Conservation (phyloP, 371 early-diverging fungal genomes). For the Coemansia sp. region DNA sequence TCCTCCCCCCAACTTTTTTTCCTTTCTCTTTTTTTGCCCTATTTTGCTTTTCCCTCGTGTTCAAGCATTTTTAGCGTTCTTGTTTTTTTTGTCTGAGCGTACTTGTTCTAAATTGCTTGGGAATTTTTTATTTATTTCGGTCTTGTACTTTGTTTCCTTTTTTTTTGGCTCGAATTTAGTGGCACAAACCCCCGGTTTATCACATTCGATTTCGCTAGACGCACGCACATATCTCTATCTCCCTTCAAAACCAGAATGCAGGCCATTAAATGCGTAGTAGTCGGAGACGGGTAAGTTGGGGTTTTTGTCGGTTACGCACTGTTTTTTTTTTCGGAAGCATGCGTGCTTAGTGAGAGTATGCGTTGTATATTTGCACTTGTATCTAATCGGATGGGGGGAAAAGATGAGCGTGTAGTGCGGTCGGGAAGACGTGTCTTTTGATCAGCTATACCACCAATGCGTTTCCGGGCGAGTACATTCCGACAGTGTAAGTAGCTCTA, state of each 20-base stretch:
- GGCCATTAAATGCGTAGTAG: conserved; percentile 98
- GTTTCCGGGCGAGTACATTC: conserved; percentile 97
- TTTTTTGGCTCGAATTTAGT: background rate
- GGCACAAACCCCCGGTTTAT: no score
- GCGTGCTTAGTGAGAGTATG: background rate
- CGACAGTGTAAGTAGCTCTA: conserved; percentile 82
- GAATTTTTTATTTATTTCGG: background rate
- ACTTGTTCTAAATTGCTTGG: background rate
- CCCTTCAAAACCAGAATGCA: conserved; percentile 65
- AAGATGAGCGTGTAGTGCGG: conserved; percentile 62
- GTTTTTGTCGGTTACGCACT: background rate
- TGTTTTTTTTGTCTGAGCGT: conserved; percentile 5
- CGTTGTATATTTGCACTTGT: background rate
- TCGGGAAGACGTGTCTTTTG: conserved; percentile 95
- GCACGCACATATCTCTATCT: background rate
- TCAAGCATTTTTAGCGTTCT: background rate
- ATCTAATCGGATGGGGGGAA: conserved; percentile 1
- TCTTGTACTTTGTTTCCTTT: conserved; percentile 9
- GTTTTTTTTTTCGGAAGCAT: background rate
- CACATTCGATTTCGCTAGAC: no score
- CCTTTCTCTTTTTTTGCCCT: conserved; percentile 1
- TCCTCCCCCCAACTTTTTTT: conserved; percentile 7
- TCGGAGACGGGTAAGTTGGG: conserved; percentile 90
- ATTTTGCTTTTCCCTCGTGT: background rate
- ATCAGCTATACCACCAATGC: conserved; percentile 97